phyloP scores from a whole-genome alignment of 78 protist species.

The Dictyostelium purpureum region DNA sequence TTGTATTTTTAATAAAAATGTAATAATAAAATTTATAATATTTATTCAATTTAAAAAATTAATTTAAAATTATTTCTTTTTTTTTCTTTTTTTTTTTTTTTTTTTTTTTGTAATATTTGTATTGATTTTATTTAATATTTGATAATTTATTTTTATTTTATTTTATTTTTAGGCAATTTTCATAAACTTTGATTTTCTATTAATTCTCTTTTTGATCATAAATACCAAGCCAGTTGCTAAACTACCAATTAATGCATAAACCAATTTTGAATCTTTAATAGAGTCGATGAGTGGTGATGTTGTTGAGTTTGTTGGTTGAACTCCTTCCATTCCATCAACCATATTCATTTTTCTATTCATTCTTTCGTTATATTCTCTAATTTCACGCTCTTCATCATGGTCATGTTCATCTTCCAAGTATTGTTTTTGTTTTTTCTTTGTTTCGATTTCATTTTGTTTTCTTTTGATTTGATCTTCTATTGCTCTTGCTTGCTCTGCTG shows the following conservation, averaged over 20 bases:
- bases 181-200: conserved; percentile 55
- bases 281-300: neutral
- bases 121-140: no score
- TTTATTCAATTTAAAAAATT: neutral
- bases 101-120: neutral
- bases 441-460: neutral
- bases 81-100: neutral
- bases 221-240: neutral
- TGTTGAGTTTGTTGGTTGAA: neutral
- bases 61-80: neutral
- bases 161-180: conserved; percentile 23
- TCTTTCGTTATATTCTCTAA: neutral
- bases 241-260: conserved; percentile 25
- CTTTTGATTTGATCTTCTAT: conserved; percentile 1
- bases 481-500: neutral
- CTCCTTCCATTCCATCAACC: neutral
- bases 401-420: conserved; percentile 5
- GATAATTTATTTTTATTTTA: neutral
- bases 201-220: conserved; percentile 15
- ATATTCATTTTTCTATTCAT: neutral
- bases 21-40: neutral
- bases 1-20: no score
- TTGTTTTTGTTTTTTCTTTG: neutral
- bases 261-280: conserved; percentile 26
- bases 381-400: conserved; percentile 4